Base-by-base conservation (phyloP, 805 yeast genomes). In the Nakazawaea populi region DNA sequence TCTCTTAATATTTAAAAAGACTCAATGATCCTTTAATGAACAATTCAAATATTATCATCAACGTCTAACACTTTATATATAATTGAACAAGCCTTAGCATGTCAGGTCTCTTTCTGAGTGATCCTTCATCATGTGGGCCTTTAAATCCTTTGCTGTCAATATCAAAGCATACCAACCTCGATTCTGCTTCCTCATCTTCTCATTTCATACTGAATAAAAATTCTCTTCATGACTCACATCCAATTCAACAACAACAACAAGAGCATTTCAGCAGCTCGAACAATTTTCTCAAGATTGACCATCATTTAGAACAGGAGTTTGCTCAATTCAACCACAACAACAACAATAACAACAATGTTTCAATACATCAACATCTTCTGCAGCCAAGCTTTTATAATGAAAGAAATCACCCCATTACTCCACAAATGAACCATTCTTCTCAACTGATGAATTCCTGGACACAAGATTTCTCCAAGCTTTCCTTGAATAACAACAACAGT, bases 81-180 rank as follows among this genome's bases (percentile, higher is more conserved):
- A 42, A 29, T 42, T 28, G 5, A 31, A 18, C n/a, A 24, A 31
- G n/a, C 42, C 14, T 7, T 14, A 30, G n/a, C 18, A 45, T 45
- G 48, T 45, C 48, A 8, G 42, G 27, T 44, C 32, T 56, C 7
- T 35, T 56, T 10, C 50, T 50, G 46, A 48, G 42, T 28, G 58
- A 54, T 30, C 66, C 74, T 18, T 67, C 66, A 4, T 56, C 63
- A 40, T 76, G 81, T 63, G 75, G 78, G 28, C 76, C 75, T 4
- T 62, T 72, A 4, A 75, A 69, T 53, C 78, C 80, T 11, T 58
- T 76, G 36, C 64, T 64, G 54, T 73, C 71, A 60, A 60, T 76
- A 38, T 56, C 71, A 18, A 67, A 69, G 49, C 76, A 72, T 49
- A 54, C 76, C 0, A 72, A 70, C 49, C 51, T 5, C 36, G 46